These are phyloP conservation scores for Rutidosis leptorrhynchoides DNA, from an alignment of 129 eudicot genomes.

Conservation along the genomic window DNA sequence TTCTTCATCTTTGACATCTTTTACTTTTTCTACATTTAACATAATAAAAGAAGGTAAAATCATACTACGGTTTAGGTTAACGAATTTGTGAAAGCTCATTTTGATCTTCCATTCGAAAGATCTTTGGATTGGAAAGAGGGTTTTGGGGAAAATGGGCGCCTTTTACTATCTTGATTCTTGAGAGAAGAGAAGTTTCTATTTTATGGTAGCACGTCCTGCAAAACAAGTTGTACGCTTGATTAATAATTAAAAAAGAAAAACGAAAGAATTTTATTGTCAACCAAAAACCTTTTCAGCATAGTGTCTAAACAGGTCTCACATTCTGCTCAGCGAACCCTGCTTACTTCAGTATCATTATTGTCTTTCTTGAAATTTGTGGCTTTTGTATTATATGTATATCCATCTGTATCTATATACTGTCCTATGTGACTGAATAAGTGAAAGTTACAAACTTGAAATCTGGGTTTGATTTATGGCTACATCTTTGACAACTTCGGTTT, in stretches of 20 bases:
- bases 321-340: no score
- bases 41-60: background rate
- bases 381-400: constrained; percentile 6
- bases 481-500: constrained; percentile 28
- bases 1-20: constrained; percentile 30
- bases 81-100: constrained; percentile 32
- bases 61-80: constrained; percentile 20
- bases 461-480: constrained; percentile 32
- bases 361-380: no score
- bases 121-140: constrained; percentile 13
- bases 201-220: constrained; percentile 25
- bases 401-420: constrained; percentile 8
- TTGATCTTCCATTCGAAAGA: constrained; percentile 29
- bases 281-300: constrained; percentile 2
- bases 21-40: constrained; percentile 8
- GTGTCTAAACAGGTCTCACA: constrained; percentile 14
- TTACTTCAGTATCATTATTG: no score
- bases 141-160: constrained; percentile 4
- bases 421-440: constrained; percentile 5
- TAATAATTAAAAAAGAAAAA: background rate
- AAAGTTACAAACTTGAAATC: constrained; percentile 14
- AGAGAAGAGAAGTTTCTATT: background rate
- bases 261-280: background rate
- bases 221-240: background rate
- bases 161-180: background rate